Conservation (phyloP, 352 stramenopile genomes). For the Plasmopara halstedii region DNA sequence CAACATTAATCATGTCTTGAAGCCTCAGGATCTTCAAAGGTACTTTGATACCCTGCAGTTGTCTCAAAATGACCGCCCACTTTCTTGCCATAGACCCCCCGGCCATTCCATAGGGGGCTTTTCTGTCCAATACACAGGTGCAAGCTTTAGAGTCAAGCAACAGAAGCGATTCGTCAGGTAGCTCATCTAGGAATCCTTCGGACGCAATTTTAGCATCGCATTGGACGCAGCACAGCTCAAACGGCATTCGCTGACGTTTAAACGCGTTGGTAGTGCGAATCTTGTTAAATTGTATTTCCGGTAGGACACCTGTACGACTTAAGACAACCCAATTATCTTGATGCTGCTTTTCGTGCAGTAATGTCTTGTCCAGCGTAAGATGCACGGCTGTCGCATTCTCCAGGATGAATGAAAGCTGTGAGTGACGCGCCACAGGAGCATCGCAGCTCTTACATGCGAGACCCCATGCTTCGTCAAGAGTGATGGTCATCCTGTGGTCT, state of each 20-base stretch:
- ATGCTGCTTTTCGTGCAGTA: slow-evolving; percentile 31
- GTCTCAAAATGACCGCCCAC: slow-evolving; percentile 30
- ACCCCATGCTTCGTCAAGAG: slow-evolving; percentile 17
- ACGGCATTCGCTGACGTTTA: slow-evolving; percentile 37
- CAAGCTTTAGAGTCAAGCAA: slow-evolving; percentile 49
- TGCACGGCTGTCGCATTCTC: slow-evolving; percentile 45
- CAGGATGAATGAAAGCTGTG: slow-evolving; percentile 40
- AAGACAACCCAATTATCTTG: slow-evolving; percentile 26
- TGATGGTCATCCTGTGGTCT: slow-evolving; percentile 12
- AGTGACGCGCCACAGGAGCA: slow-evolving; percentile 21
- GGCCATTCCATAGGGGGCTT: slow-evolving; percentile 3
- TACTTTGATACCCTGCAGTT: slow-evolving; percentile 23
- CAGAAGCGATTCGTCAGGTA: slow-evolving; percentile 28
- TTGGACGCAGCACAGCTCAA: slow-evolving; percentile 38
- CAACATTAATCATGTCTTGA: slow-evolving; percentile 7
- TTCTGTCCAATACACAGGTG: slow-evolving; percentile 20
- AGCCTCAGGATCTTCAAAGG: slow-evolving; percentile 19
- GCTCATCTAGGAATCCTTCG: slow-evolving; percentile 28
- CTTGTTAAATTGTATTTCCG: slow-evolving; percentile 39
- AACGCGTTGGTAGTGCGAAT: slow-evolving; percentile 28
- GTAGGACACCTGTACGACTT: slow-evolving; percentile 21
- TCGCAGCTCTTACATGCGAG: slow-evolving; percentile 25
- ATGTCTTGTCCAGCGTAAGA: slow-evolving; percentile 28
- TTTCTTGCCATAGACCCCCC: slow-evolving; percentile 10
- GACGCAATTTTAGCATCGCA: slow-evolving; percentile 47